Conservation (phyloP, 2,329 filamentous ascomycete genomes). For the Fusarium torulosum region DNA sequence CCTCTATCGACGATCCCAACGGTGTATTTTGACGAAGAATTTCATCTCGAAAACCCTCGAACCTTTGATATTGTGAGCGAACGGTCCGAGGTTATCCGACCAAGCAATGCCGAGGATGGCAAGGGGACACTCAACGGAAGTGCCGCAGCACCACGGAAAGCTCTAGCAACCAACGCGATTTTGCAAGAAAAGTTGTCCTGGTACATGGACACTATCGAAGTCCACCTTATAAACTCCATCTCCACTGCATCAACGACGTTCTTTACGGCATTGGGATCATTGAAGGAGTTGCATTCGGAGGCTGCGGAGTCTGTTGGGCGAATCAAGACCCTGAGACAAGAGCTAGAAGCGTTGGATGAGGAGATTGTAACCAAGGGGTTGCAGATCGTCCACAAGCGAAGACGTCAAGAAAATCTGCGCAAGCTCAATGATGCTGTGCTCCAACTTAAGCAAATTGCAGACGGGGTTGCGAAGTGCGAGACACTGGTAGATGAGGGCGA, state of each 20-base stretch:
- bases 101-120: slow-evolving; percentile 68
- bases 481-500: slow-evolving; percentile 85
- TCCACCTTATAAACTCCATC: slow-evolving; percentile 96
- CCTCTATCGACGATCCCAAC: slow-evolving; percentile 91
- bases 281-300: slow-evolving; percentile 91
- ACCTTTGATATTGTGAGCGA: slow-evolving; percentile 98
- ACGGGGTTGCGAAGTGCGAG: slow-evolving; percentile 81
- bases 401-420: slow-evolving; percentile 84
- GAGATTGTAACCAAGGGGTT: slow-evolving; percentile 89
- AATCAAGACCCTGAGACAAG: slow-evolving; percentile 83
- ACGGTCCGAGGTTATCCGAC: slow-evolving; percentile 91
- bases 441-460: slow-evolving; percentile 84
- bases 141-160: slow-evolving; percentile 76
- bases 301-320: slow-evolving; percentile 89
- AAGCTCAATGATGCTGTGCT: slow-evolving; percentile 85
- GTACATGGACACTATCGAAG: slow-evolving; percentile 99
- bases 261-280: slow-evolving; percentile 90
- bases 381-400: slow-evolving; percentile 85
- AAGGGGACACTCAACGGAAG: slow-evolving; percentile 69
- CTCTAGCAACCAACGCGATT: slow-evolving; percentile 94
- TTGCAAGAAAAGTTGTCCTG: slow-evolving; percentile 97
- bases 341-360: slow-evolving; percentile 83
- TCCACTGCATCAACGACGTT: slow-evolving; percentile 96
- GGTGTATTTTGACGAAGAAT: slow-evolving; percentile 95
- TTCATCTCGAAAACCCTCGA: slow-evolving; percentile 93